Base-by-base conservation (phyloP, 2,329 filamentous ascomycete genomes). In the Ophiostoma montium region DNA sequence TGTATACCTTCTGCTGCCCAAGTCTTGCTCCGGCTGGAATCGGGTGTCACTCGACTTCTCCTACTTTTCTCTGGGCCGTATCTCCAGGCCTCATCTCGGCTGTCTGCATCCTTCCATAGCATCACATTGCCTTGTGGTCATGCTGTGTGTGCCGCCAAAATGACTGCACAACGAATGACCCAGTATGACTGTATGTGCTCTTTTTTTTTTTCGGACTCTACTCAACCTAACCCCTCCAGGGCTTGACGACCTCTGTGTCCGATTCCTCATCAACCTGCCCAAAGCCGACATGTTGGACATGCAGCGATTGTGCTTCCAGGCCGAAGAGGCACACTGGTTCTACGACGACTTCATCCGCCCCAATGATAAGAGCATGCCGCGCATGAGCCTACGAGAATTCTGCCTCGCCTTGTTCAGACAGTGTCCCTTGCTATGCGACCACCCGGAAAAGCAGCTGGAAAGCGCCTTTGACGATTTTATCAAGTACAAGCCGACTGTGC, bases 281-380 rank as follows among this genome's bases (percentile, higher is more conserved):
- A 76, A 85, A 56, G 87, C 92, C 66, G 92, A 98, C 66, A 77
- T 96, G 43, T 80, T 82, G 56, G 88, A 86, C 2, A 85, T 95
- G 51, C 86, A 88, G 62, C 84, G 92, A 62, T 92, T 98, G 67
- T 96, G 90, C 68, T 98, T 98, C 65, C 89, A 96, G 68, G 85
- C 98, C 58, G 92, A 98, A 67, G 94, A 98, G 68, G 92, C 92
- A 59, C 94, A 98, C 80, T 98, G 92, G 92, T 98, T 94, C 68
- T 98, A 98, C 77, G 92, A 98, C 72, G 92, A 98, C 67, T 98
- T 98, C 63, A 87, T 98, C 63, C 86, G 92, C 44, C 89, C 90
- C 35, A 72, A 92, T 55, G 85, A 95, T 65, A 82, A 88, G 47
- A 75, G 75, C 35, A 74, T 98, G 11, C 92, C 92, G 5, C 88